Base-by-base conservation (phyloP, 352 stramenopile species). In the Globisporangium spinosum region DNA sequence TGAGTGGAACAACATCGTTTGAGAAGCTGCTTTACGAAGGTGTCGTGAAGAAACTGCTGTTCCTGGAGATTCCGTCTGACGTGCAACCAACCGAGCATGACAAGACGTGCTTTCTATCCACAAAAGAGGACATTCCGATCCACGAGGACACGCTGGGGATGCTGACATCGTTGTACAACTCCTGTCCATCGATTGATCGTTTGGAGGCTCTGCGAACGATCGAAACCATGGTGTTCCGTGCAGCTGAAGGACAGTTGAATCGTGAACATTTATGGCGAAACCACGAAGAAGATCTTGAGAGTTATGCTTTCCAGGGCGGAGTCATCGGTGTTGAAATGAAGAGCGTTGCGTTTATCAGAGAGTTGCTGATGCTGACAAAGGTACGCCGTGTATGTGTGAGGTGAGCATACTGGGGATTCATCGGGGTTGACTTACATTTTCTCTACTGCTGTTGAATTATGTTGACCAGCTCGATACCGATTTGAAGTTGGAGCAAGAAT, bases 21-120 rank as follows among this genome's bases (percentile, higher is more conserved):
- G 88, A 93, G 59, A 91, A 91, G 38, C 82, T 84, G 57, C 69
- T 96, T 12, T 96, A 93, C 67, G 79, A 92, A 69, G 74, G 64
- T 5, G 89, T 93, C 22, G 86, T 96, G 17, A 91, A 90, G 51
- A 93, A 92, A 56, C 59, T 96, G 15, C 67, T 96, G 15, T 94
- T 96, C 62, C 68, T 96, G 3, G 88, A 96, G 58, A 91, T 93
- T 29, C 83, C 83, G 2, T 40, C 80, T 5, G 88, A 96, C 66
- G 80, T 94, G n/a, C 85, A 95, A 43, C 81, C 84, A 0, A 94
- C 88, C 0, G 88, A 96, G 43, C 88, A 96, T 27, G 88, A 96
- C 69, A 84, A 86, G 25, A 89, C 83, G n/a, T 94, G 85, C 49
- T 96, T 94, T 47, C 61, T 89, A 62, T 91, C 86, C 2, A 92